These are phyloP conservation scores for Vicia faba DNA, from an alignment of 306 rosid genomes.

Conservation along the genomic window DNA sequence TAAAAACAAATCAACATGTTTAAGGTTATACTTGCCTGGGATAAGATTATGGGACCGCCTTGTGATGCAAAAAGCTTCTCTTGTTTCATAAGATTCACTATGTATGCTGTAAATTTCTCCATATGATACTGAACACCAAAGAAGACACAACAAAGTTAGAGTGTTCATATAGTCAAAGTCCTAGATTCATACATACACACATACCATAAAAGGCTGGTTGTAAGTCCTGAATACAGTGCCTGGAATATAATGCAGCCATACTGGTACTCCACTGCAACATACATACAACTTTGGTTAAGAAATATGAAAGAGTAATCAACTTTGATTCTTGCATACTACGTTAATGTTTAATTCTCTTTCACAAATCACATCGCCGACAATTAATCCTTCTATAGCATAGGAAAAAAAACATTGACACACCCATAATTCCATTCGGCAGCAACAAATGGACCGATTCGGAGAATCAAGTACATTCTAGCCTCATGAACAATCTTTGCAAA, in stretches of 20 bases:
- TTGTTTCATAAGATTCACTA: slow-evolving; percentile 83
- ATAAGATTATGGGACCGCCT: slow-evolving; percentile 93
- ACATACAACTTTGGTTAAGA: slow-evolving; percentile 33
- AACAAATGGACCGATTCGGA: slow-evolving; percentile 53
- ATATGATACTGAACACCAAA: slow-evolving; percentile 64
- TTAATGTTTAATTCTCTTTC: too few species aligned
- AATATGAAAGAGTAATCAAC: slow-evolving; percentile 14
- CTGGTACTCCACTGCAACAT: slow-evolving; percentile 81
- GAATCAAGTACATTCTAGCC: slow-evolving; percentile 51
- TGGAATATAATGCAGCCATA: slow-evolving; percentile 90
- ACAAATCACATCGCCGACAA: too few species aligned
- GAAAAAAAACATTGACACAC: slow-evolving; percentile 22
- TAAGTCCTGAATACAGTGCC: slow-evolving; percentile 89
- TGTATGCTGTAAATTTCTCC: slow-evolving; percentile 82
- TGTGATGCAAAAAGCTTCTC: slow-evolving; percentile 88
- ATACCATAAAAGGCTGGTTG: slow-evolving; percentile 76
- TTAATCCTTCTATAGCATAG: too few species aligned
- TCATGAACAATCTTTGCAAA: slow-evolving; percentile 49
- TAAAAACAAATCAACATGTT: slow-evolving; percentile 20
- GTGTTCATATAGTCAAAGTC: not conserved
- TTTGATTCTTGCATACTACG: not conserved
- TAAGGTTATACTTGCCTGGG: slow-evolving; percentile 76
- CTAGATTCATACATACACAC: too few species aligned
- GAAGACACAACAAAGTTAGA: slow-evolving; percentile 38
- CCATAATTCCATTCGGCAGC: slow-evolving; percentile 63